Base-by-base conservation (phyloP, 306 rosid species). In the Corylus heterophylla region DNA sequence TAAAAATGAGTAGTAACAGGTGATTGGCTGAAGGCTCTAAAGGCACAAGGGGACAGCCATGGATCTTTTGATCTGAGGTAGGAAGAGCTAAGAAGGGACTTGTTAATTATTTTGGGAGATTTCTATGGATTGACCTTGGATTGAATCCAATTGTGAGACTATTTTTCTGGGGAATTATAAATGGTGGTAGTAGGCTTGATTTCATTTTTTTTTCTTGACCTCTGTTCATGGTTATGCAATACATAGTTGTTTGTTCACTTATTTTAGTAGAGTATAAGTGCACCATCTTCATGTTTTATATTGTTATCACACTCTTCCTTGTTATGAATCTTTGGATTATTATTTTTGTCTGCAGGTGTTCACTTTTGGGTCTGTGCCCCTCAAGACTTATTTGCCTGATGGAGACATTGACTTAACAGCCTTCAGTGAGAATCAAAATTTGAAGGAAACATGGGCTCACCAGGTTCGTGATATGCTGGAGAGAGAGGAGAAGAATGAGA, bases 351-450 rank as follows among this genome's bases (percentile, higher is more conserved):
- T 16, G 72, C 96, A 95, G 98, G 99, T 91, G 74, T 88, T 93
- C 85, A 91, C 97, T 52, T 95, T 95, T 93, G 99, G 99, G 76
- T 95, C 99, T 9, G 99, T 95, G 7, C 99, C 99, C 79, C 91
- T 95, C 47, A 95, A 95, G 87, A 95, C 99, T 12, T 95, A 95
- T 88, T 86, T 95, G 87, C 99, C 99, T 76, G 99, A 95, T 90
- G 99, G 99, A 75, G 99, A 95, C 83, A 95, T 95, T 84, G 99
- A 95, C 90, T 88, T 95, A 63, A 90, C 99, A 10, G 92, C 98
- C 80, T 93, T 95, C 81, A 84, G 98, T 86, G 66, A 88, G 85
- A 91, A 82, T 83, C 96, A 91, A 84, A 89, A 51, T 87, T 75
- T 87, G 92, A 95, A 95, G 87, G 99, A 95, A 72, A 66, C 84